Evolutionary conservation across 2,329 filamentous ascomycete species (phyloP).

Genomic region (Botrytis porri): DNA sequence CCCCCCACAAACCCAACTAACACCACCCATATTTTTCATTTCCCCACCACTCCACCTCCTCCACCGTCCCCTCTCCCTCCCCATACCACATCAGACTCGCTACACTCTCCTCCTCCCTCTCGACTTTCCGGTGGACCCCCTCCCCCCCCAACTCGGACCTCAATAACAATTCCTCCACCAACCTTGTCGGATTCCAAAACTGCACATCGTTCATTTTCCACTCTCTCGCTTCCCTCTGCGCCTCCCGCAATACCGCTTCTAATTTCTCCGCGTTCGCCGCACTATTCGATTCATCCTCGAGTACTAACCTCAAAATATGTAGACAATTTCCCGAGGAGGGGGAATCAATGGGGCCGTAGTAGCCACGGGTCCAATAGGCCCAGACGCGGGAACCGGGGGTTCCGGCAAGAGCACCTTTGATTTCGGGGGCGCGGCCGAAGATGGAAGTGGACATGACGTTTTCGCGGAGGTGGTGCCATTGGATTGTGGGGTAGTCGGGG

Average conservation of each 20-base stretch:
- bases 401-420: slow-evolving; percentile 67
- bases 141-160: slow-evolving; percentile 47
- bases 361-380: slow-evolving; percentile 70
- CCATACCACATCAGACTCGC: slow-evolving; percentile 71
- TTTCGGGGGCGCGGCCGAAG: slow-evolving; percentile 50
- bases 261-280: slow-evolving; percentile 53
- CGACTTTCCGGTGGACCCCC: slow-evolving; percentile 43
- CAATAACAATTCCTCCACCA: slow-evolving; percentile 49
- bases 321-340: slow-evolving; percentile 58
- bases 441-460: slow-evolving; percentile 69
- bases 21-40: slow-evolving; percentile 82
- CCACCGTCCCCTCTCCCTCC: slow-evolving; percentile 44
- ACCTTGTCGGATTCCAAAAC: slow-evolving; percentile 75
- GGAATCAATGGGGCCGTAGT: slow-evolving; percentile 52
- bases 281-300: slow-evolving; percentile 52
- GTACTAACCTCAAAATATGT: slow-evolving; percentile 65
- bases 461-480: slow-evolving; percentile 79
- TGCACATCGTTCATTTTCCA: slow-evolving; percentile 71
- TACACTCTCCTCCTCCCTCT: slow-evolving; percentile 65
- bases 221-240: slow-evolving; percentile 65
- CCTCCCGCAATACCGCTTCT: slow-evolving; percentile 61
- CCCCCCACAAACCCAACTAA: slow-evolving; percentile 47
- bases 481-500: slow-evolving; percentile 64
- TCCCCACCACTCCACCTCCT: slow-evolving; percentile 65
- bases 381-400: slow-evolving; percentile 57